Percentiles rank a stretch among this genome's conserved stretches.
Conservation (phyloP, 1,284 basidiomycete genomes). For the Trametes hirsuta region DNA sequence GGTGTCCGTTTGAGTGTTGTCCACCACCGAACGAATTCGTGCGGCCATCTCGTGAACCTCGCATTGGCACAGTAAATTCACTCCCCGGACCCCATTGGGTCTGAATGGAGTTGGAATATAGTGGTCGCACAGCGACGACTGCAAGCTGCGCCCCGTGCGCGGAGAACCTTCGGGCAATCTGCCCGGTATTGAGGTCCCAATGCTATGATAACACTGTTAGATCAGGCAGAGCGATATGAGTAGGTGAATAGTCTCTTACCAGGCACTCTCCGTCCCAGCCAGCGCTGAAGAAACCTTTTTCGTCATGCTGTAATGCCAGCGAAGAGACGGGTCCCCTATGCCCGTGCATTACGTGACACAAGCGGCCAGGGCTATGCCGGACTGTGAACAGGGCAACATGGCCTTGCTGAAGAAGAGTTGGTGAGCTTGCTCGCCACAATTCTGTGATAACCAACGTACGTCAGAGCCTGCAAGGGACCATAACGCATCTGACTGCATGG, state of each 20-base stretch:
- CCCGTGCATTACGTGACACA: constrained; percentile 73
- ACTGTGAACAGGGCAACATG: constrained; percentile 91
- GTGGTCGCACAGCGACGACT: constrained; percentile 79
- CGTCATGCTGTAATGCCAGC: constrained; percentile 77
- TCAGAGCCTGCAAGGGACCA: constrained; percentile 88
- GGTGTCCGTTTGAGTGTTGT: constrained; percentile 1
- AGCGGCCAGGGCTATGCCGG: constrained; percentile 87
- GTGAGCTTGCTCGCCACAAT: constrained; percentile 7
- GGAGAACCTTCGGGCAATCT: constrained; percentile 76
- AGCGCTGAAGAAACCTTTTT: constrained; percentile 87
- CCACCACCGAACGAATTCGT: constrained; percentile 5
- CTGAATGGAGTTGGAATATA: constrained; percentile 40
- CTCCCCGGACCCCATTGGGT: constrained; percentile 27
- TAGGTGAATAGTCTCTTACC: constrained; percentile 51
- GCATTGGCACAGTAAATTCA: constrained; percentile 21
- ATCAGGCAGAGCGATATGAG: background rate
- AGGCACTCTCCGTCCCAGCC: constrained; percentile 93
- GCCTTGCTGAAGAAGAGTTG: constrained; percentile 58
- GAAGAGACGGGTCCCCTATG: constrained; percentile 88
- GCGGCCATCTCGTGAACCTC: constrained; percentile 14
- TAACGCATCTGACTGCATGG: constrained; percentile 87
- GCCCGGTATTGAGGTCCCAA: constrained; percentile 97
- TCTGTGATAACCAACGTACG: constrained; percentile 48
- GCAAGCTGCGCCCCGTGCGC: constrained; percentile 90
- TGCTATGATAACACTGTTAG: constrained; percentile 56